Evolutionary conservation across 768 basidiomycete species (phyloP).

Genomic region (Kwoniella dendrophila): DNA sequence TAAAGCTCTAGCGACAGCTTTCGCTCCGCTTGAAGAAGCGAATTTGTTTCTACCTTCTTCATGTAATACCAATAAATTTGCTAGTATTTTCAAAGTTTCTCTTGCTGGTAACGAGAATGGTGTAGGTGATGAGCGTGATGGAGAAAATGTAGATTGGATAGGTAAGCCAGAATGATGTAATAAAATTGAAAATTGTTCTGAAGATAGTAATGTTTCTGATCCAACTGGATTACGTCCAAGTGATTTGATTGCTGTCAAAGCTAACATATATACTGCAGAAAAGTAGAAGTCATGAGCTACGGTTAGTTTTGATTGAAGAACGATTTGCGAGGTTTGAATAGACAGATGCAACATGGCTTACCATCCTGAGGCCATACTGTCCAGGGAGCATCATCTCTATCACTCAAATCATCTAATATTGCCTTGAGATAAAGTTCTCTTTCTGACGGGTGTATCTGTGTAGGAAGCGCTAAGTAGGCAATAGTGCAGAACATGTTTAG

Average conservation of each 20-base stretch:
- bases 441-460: constrained; percentile 60
- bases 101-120: constrained; percentile 24
- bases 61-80: constrained; percentile 66
- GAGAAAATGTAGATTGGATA: constrained; percentile 6
- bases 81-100: constrained; percentile 60
- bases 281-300: too few species aligned
- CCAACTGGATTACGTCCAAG: constrained; percentile 72
- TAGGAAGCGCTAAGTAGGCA: constrained; percentile 59
- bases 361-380: constrained; percentile 63
- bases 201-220: constrained; percentile 64
- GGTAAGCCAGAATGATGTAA: constrained; percentile 41
- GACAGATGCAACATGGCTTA: constrained; percentile 48
- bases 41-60: constrained; percentile 26
- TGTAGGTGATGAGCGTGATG: constrained; percentile 14
- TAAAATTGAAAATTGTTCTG: constrained; percentile 52
- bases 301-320: too few species aligned
- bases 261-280: constrained; percentile 70
- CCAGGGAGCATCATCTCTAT: constrained; percentile 58
- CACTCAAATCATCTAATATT: constrained; percentile 66
- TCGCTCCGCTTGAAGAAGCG: constrained; percentile 27
- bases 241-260: constrained; percentile 71
- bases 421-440: constrained; percentile 64
- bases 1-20: constrained; percentile 33
- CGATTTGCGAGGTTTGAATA: neutral
- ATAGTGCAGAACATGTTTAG: neutral